Evolutionary conservation across 2,329 filamentous ascomycete genomes (phyloP), one percentile per base, ranked within the genome.

Genomic region (Phialocephala subalpina): DNA sequence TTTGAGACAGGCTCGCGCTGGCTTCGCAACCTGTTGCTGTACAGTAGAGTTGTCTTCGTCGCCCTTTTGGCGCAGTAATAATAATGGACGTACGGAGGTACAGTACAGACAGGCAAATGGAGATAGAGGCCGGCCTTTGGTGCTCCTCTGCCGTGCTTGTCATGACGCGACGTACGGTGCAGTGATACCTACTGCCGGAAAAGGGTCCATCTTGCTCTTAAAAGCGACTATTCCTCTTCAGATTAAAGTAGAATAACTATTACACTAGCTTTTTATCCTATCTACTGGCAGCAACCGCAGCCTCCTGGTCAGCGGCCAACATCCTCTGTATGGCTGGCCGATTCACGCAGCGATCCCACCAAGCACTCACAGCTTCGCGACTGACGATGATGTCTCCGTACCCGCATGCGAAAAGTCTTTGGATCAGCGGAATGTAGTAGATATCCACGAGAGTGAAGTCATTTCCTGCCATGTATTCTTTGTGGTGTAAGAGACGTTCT

Each of bases 391-490:
- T 11, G 60, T 81, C 77, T 69, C 73, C 76, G 35, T 79, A 78
- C 18, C 80, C 80, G 64, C 77, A 77, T 8, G 73, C 78, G 65
- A 82, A 78, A 65, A 83, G 77, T 68, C 80, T 79, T 63, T 78
- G 77, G 18, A 83, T 76, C 66, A 81, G 67, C 5, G 81, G 81
- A 70, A 83, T 80, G 67, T 84, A 83, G 75, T 80, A 81, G 68
- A 84, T 81, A 72, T 84, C 82, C 45, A 75, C 73, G 14, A 83
- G 78, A 36, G 78, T 80, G 67, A 82, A 83, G 12, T 77, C 64
- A 4, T 78, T 72, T 61, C 82, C 82, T 53, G 80, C 81, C 80
- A 83, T 82, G 72, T 81, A 83, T 18, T 78, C 73, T 36, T 73
- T 77, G 2, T 78, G 33, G n/a, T 78, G 74, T 64, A 83, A 73